phyloP scores from a whole-genome alignment of 148 eudicot species.

The Cornus suecica region DNA sequence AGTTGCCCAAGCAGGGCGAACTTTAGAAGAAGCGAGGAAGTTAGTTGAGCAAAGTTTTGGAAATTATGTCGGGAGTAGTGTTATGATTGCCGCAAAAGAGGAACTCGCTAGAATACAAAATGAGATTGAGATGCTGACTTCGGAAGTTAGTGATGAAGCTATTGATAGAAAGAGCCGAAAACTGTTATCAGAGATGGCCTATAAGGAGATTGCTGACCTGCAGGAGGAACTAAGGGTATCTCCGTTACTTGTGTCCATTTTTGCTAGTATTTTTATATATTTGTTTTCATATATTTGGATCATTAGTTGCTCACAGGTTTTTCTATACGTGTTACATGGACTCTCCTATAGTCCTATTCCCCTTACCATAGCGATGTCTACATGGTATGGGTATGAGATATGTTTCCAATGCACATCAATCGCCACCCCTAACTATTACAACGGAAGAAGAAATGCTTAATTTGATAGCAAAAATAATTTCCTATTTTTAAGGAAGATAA shows the following conservation, averaged over 20 bases:
- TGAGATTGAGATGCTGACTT: constrained; percentile 63
- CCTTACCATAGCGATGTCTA: no score
- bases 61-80: constrained; percentile 96
- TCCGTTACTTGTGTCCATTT: background rate
- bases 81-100: constrained; percentile 93
- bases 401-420: no score
- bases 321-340: background rate
- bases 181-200: constrained; percentile 59
- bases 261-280: background rate
- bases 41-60: constrained; percentile 98
- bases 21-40: constrained; percentile 93
- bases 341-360: no score
- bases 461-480: no score
- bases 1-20: constrained; percentile 64
- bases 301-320: background rate
- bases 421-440: no score
- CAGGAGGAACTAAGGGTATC: constrained; percentile 83
- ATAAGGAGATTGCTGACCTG: constrained; percentile 76
- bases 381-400: no score
- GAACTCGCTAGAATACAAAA: constrained; percentile 76
- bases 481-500: no score
- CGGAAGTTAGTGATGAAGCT: constrained; percentile 81
- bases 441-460: no score
- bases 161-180: constrained; percentile 74
- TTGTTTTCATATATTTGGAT: background rate